Evolutionary conservation across 208 protist genomes (phyloP), one percentile per base, ranked within the genome.

Genomic region (Leishmania turanica): DNA sequence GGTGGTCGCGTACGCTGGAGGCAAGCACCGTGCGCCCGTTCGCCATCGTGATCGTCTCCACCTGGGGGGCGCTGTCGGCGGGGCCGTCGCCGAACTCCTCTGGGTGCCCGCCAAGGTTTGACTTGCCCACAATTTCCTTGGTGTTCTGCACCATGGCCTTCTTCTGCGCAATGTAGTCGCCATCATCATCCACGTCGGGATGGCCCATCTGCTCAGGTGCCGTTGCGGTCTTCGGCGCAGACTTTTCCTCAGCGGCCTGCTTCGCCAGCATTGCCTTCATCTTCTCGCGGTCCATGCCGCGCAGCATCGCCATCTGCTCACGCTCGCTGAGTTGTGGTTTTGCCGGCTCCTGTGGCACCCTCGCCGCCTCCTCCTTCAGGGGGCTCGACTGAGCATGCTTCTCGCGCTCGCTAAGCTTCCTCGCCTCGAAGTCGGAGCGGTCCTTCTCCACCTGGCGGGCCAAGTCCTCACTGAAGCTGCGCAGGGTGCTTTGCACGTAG

Each of bases 261-360:
- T 91, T 77, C n/a, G 92, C 90, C 49, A 97, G 82, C 89, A 96
- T 96, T 64, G 89, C 92, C 86, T 91, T 90, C 90, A 97, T 94
- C 81, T 88, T 91, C 66, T 94, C 87, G 53, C 93, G 86, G 80
- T 95, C 90, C 95, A 97, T 97, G 72, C 92, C 93, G 68, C 95
- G 95, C 81, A 97, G 85, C 92, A 93, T 90, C n/a, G 90, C 91
- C 91, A 96, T 93, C 90, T 96, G 95, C 82, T 97, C 95, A 51
- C 90, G 87, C 81, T 96, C 90, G 74, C 88, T 93, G 75, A 93
- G 87, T 85, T 92, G 89, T 24, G 84, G 89, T 62, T 83, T 84
- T 54, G 82, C 80, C 76, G 82, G 83, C 68, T 87, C 81, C 42
- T 58, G 40, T 40, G 54, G 74, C 24, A 51, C 45, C 65, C 78